Conservation (phyloP, 352 stramenopile species). For the Pythium diclinum region DNA sequence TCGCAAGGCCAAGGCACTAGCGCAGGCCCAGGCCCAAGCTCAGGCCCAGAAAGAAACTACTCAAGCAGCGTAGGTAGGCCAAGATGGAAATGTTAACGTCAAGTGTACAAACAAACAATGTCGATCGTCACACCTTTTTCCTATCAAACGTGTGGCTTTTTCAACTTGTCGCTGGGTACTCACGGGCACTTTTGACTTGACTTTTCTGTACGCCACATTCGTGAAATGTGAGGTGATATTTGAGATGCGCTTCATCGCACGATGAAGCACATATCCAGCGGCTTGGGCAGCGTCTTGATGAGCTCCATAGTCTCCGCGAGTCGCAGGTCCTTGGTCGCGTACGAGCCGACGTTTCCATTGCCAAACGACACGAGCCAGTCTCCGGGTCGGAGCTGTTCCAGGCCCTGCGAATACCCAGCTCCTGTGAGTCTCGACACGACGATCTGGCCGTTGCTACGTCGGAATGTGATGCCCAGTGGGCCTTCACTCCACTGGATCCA, state of each 20-base stretch:
- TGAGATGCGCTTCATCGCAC: constrained; percentile 40
- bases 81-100: not conserved
- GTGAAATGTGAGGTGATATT: constrained; percentile 2
- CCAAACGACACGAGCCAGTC: constrained; percentile 83
- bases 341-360: constrained; percentile 27
- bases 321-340: constrained; percentile 52
- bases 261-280: constrained; percentile 76
- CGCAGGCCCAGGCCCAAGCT: not conserved
- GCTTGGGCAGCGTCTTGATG: constrained; percentile 72
- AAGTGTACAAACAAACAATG: not conserved
- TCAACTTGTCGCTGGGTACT: not conserved
- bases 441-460: constrained; percentile 73
- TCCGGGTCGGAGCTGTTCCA: constrained; percentile 62
- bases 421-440: constrained; percentile 74
- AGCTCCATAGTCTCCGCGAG: constrained; percentile 80
- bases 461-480: constrained; percentile 77
- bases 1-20: constrained; percentile 22
- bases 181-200: not conserved
- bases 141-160: not conserved
- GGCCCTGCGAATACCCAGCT: constrained; percentile 54
- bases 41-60: not conserved
- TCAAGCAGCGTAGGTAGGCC: constrained; percentile 2
- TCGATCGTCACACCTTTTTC: not conserved
- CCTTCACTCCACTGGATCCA: constrained; percentile 74
- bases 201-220: constrained; percentile 1